A percentile compares a stretch with the other conserved stretches of the same genome.
Evolutionary conservation across 2,329 filamentous ascomycete species (phyloP).

Genomic region (Alternaria solani): DNA sequence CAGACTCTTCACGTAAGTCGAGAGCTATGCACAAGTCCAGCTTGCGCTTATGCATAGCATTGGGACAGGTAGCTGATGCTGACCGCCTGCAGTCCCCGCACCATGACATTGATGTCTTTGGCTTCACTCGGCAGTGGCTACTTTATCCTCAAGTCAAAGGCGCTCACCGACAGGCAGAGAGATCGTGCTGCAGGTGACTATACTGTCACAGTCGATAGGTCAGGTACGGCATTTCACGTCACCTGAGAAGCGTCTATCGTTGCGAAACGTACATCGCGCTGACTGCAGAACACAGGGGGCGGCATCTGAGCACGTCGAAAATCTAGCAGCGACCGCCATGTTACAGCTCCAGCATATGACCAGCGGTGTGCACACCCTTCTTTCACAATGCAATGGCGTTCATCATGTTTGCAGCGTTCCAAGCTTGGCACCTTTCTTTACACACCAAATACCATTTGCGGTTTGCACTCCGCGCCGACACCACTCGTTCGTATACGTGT

Average conservation of each 20-base stretch:
- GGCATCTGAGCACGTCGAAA: conserved; percentile 8
- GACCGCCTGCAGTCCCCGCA: conserved; percentile 38
- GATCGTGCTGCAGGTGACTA: conserved; percentile 44
- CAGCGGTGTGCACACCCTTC: background rate
- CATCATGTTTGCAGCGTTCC: conserved; percentile 1
- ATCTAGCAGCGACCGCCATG: background rate
- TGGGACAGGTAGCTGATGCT: conserved; percentile 23
- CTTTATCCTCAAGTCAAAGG: conserved; percentile 42
- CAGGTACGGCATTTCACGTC: conserved; percentile 29
- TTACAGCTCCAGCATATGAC: background rate
- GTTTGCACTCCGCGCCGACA: background rate
- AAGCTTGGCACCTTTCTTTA: background rate
- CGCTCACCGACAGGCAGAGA: conserved; percentile 38
- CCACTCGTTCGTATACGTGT: background rate
- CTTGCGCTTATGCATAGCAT: conserved; percentile 9
- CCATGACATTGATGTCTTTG: conserved; percentile 41
- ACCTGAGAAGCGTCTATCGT: background rate
- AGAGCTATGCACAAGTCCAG: background rate
- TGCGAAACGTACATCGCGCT: conserved; percentile 2
- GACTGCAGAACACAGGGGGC: conserved; percentile 10
- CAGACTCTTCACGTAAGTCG: conserved; percentile 42
- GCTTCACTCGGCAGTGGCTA: conserved; percentile 45
- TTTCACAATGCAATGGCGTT: background rate
- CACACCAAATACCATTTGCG: background rate
- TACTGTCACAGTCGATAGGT: conserved; percentile 47